These are phyloP conservation scores for Botrytis sinoallii DNA, from an alignment of 2,329 filamentous ascomycete genomes.

Conservation along the genomic window DNA sequence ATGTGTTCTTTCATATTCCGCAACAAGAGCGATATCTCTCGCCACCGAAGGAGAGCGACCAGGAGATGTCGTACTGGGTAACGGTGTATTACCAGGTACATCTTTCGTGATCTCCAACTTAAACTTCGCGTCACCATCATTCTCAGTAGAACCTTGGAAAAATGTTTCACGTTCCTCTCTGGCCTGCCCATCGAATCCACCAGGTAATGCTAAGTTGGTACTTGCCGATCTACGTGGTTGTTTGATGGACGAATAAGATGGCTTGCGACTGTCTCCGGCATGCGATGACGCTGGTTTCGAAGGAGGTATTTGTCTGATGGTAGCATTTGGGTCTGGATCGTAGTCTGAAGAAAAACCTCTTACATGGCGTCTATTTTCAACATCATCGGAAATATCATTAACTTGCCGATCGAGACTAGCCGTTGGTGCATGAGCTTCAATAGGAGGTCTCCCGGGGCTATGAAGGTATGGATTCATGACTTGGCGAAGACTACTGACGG, in stretches of 20 bases:
- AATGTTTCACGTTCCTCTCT: conserved; percentile 44
- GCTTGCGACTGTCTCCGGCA: conserved; percentile 2
- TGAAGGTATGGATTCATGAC: conserved; percentile 82
- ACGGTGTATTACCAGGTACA: conserved; percentile 18
- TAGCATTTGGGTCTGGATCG: conserved; percentile 67
- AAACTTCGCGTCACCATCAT: conserved; percentile 44
- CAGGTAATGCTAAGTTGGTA: conserved; percentile 15
- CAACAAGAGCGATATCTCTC: conserved; percentile 34
- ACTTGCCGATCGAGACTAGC: conserved; percentile 28
- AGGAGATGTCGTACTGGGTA: conserved; percentile 17
- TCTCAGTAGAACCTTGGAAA: conserved; percentile 52
- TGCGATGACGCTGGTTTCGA: conserved; percentile 12
- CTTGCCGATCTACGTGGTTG: conserved; percentile 23
- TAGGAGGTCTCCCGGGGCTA: conserved; percentile 29
- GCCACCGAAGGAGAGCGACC: conserved; percentile 26
- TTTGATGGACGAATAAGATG: conserved; percentile 23
- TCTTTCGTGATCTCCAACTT: conserved; percentile 21
- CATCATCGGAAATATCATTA: conserved; percentile 29
- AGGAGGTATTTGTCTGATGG: conserved; percentile 60
- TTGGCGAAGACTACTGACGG: conserved; percentile 76
- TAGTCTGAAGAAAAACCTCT: conserved; percentile 74
- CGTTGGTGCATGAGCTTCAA: conserved; percentile 25
- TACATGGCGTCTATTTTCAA: conserved; percentile 28
- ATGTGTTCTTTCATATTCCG: conserved; percentile 34
- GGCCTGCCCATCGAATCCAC: conserved; percentile 28